Conservation (phyloP, 2,329 filamentous ascomycete genomes). For the Cercospora canescens region DNA sequence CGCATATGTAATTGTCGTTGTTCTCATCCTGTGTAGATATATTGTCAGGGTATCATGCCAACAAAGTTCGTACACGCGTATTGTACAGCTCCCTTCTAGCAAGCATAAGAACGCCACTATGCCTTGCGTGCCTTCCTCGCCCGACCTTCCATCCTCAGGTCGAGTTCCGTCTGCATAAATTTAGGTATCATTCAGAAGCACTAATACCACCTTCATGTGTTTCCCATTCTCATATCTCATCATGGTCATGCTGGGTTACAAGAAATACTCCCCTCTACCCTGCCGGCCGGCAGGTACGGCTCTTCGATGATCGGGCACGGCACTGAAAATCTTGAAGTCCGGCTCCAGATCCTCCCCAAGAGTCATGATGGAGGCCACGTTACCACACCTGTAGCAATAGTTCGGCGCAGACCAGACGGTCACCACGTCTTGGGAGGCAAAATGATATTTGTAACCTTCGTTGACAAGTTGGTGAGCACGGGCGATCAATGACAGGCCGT, state of each 20-base stretch:
- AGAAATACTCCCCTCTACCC: constrained; percentile 53
- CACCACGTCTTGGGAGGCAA: constrained; percentile 90
- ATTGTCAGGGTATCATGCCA: constrained; percentile 8
- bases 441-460: constrained; percentile 88
- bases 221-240: background rate
- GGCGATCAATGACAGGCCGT: constrained; percentile 69
- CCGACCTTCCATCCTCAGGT: constrained; percentile 4
- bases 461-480: constrained; percentile 75
- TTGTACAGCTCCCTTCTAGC: constrained; percentile 5
- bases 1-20: background rate
- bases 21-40: background rate
- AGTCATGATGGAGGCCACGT: constrained; percentile 86
- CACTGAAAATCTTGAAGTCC: constrained; percentile 88
- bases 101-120: background rate
- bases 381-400: constrained; percentile 94
- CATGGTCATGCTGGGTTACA: constrained; percentile 37
- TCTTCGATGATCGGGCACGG: constrained; percentile 81
- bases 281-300: constrained; percentile 69
- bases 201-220: background rate
- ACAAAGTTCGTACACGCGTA: constrained; percentile 8
- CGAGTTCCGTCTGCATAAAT: constrained; percentile 5
- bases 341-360: constrained; percentile 82
- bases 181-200: constrained; percentile 12
- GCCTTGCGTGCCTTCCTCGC: background rate
- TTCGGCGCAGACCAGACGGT: constrained; percentile 88